Conservation (phyloP, 495 filamentous ascomycete species). For the Lophiotrema nucula region DNA sequence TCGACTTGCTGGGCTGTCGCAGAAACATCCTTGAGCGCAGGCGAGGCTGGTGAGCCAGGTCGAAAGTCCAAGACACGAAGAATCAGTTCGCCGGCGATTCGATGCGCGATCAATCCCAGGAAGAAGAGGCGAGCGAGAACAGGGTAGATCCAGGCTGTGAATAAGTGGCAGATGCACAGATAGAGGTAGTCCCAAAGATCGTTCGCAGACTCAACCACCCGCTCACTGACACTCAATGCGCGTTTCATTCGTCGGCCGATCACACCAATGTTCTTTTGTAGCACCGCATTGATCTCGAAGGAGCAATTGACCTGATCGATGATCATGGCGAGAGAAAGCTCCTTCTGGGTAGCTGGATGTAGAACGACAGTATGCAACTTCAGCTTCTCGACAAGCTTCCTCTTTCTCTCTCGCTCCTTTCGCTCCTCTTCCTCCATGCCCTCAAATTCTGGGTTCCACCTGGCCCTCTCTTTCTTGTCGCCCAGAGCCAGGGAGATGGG, state of each 20-base stretch:
- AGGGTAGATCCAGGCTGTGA: conserved; percentile 76
- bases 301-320: conserved; percentile 97
- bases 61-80: conserved; percentile 86
- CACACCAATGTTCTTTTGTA: conserved; percentile 82
- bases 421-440: conserved; percentile 57
- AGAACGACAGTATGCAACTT: conserved; percentile 80
- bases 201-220: conserved; percentile 89
- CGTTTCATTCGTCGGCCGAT: conserved; percentile 78
- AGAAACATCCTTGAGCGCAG: conserved; percentile 90
- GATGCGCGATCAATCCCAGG: conserved; percentile 73
- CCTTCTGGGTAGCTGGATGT: conserved; percentile 75
- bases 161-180: conserved; percentile 65
- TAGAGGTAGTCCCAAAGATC: conserved; percentile 75
- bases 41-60: conserved; percentile 64
- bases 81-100: conserved; percentile 75
- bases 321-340: conserved; percentile 73
- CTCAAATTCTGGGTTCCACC: conserved; percentile 38
- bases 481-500: conserved; percentile 86
- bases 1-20: conserved; percentile 98
- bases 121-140: conserved; percentile 72
- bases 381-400: conserved; percentile 79
- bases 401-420: conserved; percentile 64
- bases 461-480: conserved; percentile 60
- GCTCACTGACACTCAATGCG: conserved; percentile 87
- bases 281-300: conserved; percentile 76